Evolutionary conservation across 805 yeast genomes (phyloP), one percentile per base, ranked within the genome.

Genomic region (Hanseniaspora vineae): DNA sequence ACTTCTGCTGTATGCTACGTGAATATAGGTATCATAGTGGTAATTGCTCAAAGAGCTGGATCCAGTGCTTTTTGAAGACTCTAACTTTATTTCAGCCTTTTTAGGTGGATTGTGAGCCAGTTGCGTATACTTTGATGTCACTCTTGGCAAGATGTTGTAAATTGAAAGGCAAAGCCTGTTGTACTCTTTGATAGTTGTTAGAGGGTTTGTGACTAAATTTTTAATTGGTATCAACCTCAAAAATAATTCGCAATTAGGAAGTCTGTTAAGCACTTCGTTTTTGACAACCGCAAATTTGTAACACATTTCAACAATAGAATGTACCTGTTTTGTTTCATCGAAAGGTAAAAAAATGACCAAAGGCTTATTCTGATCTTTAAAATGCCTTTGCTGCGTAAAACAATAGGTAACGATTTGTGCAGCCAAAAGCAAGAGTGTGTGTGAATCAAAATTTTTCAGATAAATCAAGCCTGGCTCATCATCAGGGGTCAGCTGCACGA

Each of bases 1-100:
- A 0, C 95, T 82, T 46, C 95, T 63, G 31, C 87, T 86, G 56
- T 89, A 90, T 1, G 95, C 87, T 11, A 92, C 70, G 59, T 92
- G 97, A 19, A 90, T 68, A 55, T 78, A 84, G 1, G 84, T 70
- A 56, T 88, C 96, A 47, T 62, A 64, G 35, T 57, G 58, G 19
- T 44, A 35, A n/a, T 61, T 60, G 2, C 54, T 53, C 1, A 64
- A 44, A 1, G 58, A 47, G 0, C 55, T 55, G 14, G 18, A 18
- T 6, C 31, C 32, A 42, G 50, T 10, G 20, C 45, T 42, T 53
- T 54, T 15, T 65, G 56, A 2, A 67, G 64, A 29, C 6, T 11
- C 29, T 20, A 40, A 19, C 6, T 19, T 15, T 53, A 76, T 76
- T 6, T 61, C 61, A 14, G 76, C 66, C 33, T 62, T 66, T 10